phyloP scores from a whole-genome alignment of 345 rosid genomes.

The Sisymbrium irio region DNA sequence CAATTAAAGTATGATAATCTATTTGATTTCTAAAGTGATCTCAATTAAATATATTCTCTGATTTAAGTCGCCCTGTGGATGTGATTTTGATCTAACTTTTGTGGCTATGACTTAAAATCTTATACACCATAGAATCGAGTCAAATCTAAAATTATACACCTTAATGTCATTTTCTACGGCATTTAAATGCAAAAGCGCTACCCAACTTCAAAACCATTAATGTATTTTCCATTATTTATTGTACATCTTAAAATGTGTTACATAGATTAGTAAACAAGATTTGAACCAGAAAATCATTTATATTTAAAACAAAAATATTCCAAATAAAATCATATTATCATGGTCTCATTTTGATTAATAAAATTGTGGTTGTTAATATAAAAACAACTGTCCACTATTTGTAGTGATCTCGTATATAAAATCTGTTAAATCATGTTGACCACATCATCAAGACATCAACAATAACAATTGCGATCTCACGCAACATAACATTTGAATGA shows the following conservation, averaged over 20 bases:
- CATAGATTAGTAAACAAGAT: neutral
- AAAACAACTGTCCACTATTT: neutral
- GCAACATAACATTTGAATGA: neutral
- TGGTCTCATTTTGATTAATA: neutral
- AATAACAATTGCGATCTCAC: neutral
- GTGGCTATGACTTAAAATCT: neutral
- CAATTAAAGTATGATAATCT: conserved; percentile 18
- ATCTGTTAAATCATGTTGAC: neutral
- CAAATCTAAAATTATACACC: neutral
- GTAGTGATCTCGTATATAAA: neutral
- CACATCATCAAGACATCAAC: neutral
- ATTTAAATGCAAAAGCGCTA: neutral
- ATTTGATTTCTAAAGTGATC: conserved; percentile 1
- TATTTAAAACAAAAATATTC: neutral
- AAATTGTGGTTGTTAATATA: neutral
- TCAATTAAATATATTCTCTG: neutral
- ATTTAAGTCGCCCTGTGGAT: neutral
- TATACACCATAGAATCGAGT: neutral
- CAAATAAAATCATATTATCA: neutral
- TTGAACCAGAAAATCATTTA: neutral
- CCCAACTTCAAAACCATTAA: neutral
- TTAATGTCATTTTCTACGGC: neutral
- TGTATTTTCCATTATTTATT: neutral
- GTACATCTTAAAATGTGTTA: neutral
- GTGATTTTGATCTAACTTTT: neutral